Evolutionary conservation across 805 yeast species (phyloP), one percentile per base, ranked within the genome.

Genomic region (Pichia thaimueangensis): DNA sequence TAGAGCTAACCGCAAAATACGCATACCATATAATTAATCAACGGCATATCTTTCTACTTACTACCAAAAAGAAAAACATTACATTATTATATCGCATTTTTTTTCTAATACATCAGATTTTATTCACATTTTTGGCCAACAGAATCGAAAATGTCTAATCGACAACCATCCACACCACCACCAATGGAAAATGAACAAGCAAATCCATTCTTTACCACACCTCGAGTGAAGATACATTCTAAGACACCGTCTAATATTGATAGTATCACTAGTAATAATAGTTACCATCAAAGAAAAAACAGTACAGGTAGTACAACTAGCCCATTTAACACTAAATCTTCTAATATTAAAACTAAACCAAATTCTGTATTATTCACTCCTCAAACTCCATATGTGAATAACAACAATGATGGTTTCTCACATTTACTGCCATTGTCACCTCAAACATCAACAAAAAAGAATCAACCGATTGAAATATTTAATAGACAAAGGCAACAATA

Each of bases 81-180:
- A n/a, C n/a, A n/a, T n/a, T n/a, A n/a, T n/a, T n/a, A n/a, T n/a
- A n/a, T n/a, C n/a, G n/a, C n/a, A n/a, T n/a, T n/a, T n/a, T n/a
- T n/a, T n/a, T n/a, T n/a, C n/a, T n/a, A n/a, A n/a, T n/a, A n/a
- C n/a, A n/a, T n/a, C n/a, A n/a, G n/a, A n/a, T n/a, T n/a, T n/a
- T n/a, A n/a, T n/a, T n/a, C n/a, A n/a, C n/a, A n/a, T n/a, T n/a
- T n/a, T n/a, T n/a, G n/a, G n/a, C n/a, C n/a, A n/a, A n/a, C n/a
- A n/a, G n/a, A n/a, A n/a, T n/a, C n/a, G n/a, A n/a, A n/a, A 27
- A 44, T 44, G 46, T 33, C 22, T 13, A 39, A 45, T 31, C 47
- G 45, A 31, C 52, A 48, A 13, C 61, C 61, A 35, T 47, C 57
- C 8, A 57, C 61, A 11, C 61, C 61, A 25, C 58, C 59, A 9